Evolutionary conservation across 2,329 filamentous ascomycete genomes (phyloP), one percentile per base, ranked within the genome.

Genomic region (Apiospora aurea): DNA sequence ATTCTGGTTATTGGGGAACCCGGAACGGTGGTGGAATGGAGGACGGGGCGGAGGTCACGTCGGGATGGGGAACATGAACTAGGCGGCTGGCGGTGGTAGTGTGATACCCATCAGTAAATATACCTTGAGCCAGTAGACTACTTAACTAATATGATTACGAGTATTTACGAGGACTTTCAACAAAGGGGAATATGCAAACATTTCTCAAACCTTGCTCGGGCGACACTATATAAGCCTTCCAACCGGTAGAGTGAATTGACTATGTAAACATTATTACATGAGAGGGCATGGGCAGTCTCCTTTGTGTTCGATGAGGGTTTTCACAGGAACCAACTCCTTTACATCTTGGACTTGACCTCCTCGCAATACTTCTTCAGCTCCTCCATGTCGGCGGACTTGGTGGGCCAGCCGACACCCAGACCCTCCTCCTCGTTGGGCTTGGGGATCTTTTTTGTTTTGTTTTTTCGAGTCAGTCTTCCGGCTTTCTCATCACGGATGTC

Each of bases 261-360:
- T 41, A 64, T 64, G 4, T 64, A 41, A 41, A 41, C 21, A 8
- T 4, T 41, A 34, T 41, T 18, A n/a, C 34, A n/a, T 41, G 21
- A 2, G 8, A 29, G 14, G 51, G 26, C 26, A 8, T 6, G 34
- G 6, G 34, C 21, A n/a, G 3, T 24, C 29, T n/a, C 49, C 21
- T 4, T 34, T 16, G 8, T 8, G 11, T 21, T 14, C n/a, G 34
- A 24, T 0, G 14, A 8, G 29, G 14, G 4, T 7, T 18, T 1
- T 68, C 26, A 2, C 38, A 38, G 44, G 2, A 46, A 38, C 7
- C 7, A 76, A n/a, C 7, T 66, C 57, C 66, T 49, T 82, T 87
- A 97, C 88, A 98, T 96, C 88, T 95, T 97, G 21, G 92, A 84
- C 89, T 97, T 97, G 80, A 99, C 87, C 71, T 97, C 93, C 81